Base-by-base conservation (phyloP, 2,329 filamentous ascomycete species). In the Aspergillus felis region DNA sequence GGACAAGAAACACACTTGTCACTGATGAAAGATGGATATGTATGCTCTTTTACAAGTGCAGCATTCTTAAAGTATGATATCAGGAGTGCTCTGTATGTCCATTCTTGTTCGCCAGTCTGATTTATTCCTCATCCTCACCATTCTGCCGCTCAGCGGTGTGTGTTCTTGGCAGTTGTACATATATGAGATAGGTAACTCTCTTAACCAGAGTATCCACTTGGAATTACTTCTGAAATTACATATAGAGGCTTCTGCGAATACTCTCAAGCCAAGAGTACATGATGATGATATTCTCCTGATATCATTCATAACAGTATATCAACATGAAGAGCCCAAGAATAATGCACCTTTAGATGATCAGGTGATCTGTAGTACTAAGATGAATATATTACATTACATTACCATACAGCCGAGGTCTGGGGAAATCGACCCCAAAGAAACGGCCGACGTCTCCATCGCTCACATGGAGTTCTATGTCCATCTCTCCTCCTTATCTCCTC, bases 371-470 rank as follows among this genome's bases (percentile, higher is more conserved):
- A 29, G 10, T 10, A 10, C 28, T 12, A 22, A 24, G n/a, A 22
- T 1, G 5, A 24, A 4, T 46, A 25, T 25, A 25, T 24, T 47
- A 27, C 44, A 24, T 4, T 47, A 27, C 22, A 22, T 25, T 25
- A 53, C 49, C 29, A 49, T 60, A 63, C 61, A 64, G 61, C 62
- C 62, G 62, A 64, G 62, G 62, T 59, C 52, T 48, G 28, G 35
- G 49, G 44, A 47, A 47, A 47, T 47, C 24, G 12, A 24, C n/a
- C 46, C 24, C 51, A 38, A 12, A 41, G 22, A 20, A 49, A 51
- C 48, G 17, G 41, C 51, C 46, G n/a, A 35, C 51, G 25, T 38
- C 46, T 38, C 50, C 53, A 10, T 20, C 28, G 20, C 25, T 52
- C 51, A 49, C 55, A 62, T 60, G 57, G 48, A 54, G 42, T 52